Percentiles rank a stretch among this genome's conserved stretches.
Conservation (phyloP, 805 yeast species). For the Candida wancherniae region DNA sequence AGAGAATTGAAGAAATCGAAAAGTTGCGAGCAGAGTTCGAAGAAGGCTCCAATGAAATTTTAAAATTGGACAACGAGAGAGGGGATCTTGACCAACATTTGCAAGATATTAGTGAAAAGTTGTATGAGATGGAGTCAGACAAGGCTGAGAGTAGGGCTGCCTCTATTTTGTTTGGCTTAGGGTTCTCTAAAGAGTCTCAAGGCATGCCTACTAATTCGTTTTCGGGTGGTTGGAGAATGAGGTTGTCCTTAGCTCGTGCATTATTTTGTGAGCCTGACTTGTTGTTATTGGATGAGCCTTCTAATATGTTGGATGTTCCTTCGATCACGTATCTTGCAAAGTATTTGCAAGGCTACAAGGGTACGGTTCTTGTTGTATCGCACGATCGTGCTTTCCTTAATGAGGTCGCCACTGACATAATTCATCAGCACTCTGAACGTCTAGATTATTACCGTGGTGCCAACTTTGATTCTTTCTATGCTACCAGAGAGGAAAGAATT, state of each 20-base stretch:
- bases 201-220: slow-evolving; percentile 78
- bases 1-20: slow-evolving; percentile 73
- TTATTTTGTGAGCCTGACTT: slow-evolving; percentile 95
- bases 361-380: slow-evolving; percentile 92
- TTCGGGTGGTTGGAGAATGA: slow-evolving; percentile 99
- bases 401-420: slow-evolving; percentile 97
- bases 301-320: slow-evolving; percentile 99
- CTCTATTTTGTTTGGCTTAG: slow-evolving; percentile 84
- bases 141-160: slow-evolving; percentile 98
- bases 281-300: slow-evolving; percentile 93
- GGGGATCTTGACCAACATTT: slow-evolving; percentile 78
- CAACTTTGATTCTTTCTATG: slow-evolving; percentile 87
- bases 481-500: slow-evolving; percentile 91
- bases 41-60: slow-evolving; percentile 69
- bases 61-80: slow-evolving; percentile 82
- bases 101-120: slow-evolving; percentile 73
- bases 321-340: slow-evolving; percentile 90
- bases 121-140: slow-evolving; percentile 92
- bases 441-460: slow-evolving; percentile 93
- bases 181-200: slow-evolving; percentile 88
- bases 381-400: slow-evolving; percentile 96
- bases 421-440: slow-evolving; percentile 96
- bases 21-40: slow-evolving; percentile 57
- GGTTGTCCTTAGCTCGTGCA: slow-evolving; percentile 96
- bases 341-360: slow-evolving; percentile 83